Conservation (phyloP, 2,329 filamentous ascomycete genomes). For the Rhinocladiella similis region DNA sequence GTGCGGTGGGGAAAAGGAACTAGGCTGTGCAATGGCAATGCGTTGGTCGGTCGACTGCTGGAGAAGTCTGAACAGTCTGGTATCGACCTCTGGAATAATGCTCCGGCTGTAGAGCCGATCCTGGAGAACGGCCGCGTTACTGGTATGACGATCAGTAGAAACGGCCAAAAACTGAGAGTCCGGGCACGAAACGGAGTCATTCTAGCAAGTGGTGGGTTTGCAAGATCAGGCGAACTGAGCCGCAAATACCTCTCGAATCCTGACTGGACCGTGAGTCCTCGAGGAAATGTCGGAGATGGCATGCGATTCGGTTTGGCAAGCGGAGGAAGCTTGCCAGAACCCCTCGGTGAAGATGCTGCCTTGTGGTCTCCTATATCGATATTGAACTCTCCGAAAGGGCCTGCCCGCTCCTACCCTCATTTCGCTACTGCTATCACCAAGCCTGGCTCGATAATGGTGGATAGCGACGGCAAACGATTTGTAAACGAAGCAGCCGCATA, state of each 20-base stretch:
- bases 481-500: constrained; percentile 39
- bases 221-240: constrained; percentile 13
- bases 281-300: constrained; percentile 31
- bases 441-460: constrained; percentile 40
- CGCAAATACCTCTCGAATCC: constrained; percentile 28
- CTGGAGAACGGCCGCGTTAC: constrained; percentile 2
- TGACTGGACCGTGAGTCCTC: constrained; percentile 29
- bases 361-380: constrained; percentile 33
- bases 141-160: background rate
- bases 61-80: constrained; percentile 1
- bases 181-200: constrained; percentile 35
- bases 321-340: constrained; percentile 20
- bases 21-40: constrained; percentile 11
- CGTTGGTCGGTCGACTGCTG: constrained; percentile 11
- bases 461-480: constrained; percentile 36
- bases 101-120: constrained; percentile 6
- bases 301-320: constrained; percentile 34
- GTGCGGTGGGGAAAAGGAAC: constrained; percentile 14
- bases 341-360: constrained; percentile 33
- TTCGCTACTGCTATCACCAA: constrained; percentile 34
- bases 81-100: constrained; percentile 11
- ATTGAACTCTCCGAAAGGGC: constrained; percentile 17
- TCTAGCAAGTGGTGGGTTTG: constrained; percentile 40
- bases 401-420: constrained; percentile 33
- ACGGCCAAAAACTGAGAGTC: constrained; percentile 29